Evolutionary conservation across 768 basidiomycete species (phyloP).

Genomic region (Mycena vitilis): DNA sequence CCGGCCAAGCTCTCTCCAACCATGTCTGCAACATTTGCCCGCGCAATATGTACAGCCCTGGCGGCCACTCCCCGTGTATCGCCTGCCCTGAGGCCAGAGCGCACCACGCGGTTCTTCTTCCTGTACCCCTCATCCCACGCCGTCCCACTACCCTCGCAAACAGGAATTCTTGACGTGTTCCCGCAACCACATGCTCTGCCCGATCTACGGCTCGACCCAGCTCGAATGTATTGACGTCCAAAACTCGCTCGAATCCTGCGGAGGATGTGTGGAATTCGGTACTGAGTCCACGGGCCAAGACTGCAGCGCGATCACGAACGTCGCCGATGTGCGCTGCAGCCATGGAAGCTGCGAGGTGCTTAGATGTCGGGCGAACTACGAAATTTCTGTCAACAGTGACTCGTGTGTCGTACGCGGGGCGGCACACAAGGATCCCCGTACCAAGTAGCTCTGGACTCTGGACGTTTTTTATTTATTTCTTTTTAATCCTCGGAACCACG

Average conservation of each 20-base stretch:
- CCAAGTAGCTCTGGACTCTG: too few species aligned
- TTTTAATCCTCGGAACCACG: too few species aligned
- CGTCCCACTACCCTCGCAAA: not conserved
- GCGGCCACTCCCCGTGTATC: not conserved
- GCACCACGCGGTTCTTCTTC: not conserved
- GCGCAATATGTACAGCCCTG: not conserved
- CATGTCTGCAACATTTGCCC: not conserved
- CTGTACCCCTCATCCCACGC: not conserved
- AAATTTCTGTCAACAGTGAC: not conserved
- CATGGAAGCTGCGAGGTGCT: not conserved
- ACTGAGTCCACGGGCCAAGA: not conserved
- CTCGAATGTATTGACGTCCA: not conserved
- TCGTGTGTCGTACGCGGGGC: not conserved
- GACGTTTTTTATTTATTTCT: too few species aligned
- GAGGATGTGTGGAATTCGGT: not conserved
- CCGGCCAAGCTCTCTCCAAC: not conserved
- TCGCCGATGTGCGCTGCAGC: not conserved
- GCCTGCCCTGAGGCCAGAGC: not conserved
- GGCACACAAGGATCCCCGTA: too few species aligned
- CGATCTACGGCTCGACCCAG: not conserved
- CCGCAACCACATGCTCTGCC: not conserved
- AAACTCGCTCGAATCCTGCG: constrained; percentile 9
- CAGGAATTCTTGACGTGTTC: constrained; percentile 1
- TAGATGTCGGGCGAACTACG: not conserved
- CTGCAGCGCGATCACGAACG: not conserved